Base-by-base conservation (phyloP, 225 moss, liverwort and hornwort species). In the Pleurozium schreberi region DNA sequence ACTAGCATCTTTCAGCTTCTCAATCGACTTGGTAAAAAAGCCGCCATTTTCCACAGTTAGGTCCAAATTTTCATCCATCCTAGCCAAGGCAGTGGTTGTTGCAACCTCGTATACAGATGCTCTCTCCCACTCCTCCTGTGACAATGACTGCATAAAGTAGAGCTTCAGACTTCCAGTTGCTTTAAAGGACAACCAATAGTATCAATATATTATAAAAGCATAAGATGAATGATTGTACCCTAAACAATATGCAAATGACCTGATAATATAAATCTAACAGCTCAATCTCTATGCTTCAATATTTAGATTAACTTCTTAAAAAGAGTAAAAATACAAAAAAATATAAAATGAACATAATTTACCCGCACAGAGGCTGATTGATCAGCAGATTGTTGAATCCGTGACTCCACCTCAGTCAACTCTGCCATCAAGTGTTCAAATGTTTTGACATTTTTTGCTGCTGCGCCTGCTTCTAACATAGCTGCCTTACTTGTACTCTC, bases 51-150 rank as follows among this genome's bases (percentile, higher is more conserved):
- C 74, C 59, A 38, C 87, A 75, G 91, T 87, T 69, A 93, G 77
- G 87, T 93, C 93, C 82, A 92, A 73, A 87, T 90, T 91, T 60
- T 91, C 90, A 79, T 93, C 95, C 85, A 94, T 89, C 84, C 88
- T 94, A 57, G 92, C 92, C 82, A 92, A 87, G 42, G 92, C 91
- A 68, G 89, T 88, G 40, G 92, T 92, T 81, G 92, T 91, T 71
- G 92, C 92, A 84, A 93, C 91, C 87, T 95, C 92, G 79, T 92
- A 93, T 47, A 91, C 91, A 91, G 93, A 95, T 88, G 92, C 93
- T 88, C 93, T 92, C 81, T 90, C 91, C 95, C 95, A 93, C 87
- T 95, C 93, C 88, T 93, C 95, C 88, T 92, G 87, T 43, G 95
- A 92, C 81, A 93, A 88, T 74, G 95, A 93, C 95, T 95, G 93